Evolutionary conservation across 371 early-diverging fungal species (phyloP).

Genomic region (Mucor racemosus): DNA sequence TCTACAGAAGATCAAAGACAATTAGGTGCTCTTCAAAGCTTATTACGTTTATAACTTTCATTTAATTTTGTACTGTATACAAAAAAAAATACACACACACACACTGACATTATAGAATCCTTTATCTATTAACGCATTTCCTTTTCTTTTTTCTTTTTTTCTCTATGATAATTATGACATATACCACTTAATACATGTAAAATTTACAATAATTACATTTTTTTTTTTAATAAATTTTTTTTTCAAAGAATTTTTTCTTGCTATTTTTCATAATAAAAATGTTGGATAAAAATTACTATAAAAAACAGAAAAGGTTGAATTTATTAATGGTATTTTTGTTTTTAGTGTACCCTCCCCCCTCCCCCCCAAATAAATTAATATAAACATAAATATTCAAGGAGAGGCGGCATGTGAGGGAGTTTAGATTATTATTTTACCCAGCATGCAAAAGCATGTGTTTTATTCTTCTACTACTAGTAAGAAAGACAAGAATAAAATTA

Average conservation of each 20-base stretch:
- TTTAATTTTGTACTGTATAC: constrained; percentile 1
- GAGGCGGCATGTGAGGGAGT: background rate
- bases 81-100: background rate
- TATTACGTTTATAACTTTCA: constrained; percentile 31
- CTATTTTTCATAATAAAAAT: background rate
- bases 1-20: constrained; percentile 57
- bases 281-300: background rate
- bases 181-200: constrained; percentile 6
- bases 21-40: constrained; percentile 41
- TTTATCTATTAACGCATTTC: constrained; percentile 4
- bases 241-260: constrained; percentile 10
- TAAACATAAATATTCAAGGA: background rate
- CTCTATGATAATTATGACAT: constrained; percentile 6
- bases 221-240: constrained; percentile 10
- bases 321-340: background rate
- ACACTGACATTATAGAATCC: constrained; percentile 1
- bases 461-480: background rate
- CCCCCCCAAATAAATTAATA: background rate
- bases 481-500: background rate
- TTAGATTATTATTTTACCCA: background rate
- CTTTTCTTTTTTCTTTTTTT: background rate
- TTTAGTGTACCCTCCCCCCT: background rate
- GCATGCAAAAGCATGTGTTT: constrained; percentile 8
- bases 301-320: background rate
- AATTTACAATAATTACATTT: background rate